Conservation (phyloP, 768 basidiomycete species). For the Tricholoma sp. region DNA sequence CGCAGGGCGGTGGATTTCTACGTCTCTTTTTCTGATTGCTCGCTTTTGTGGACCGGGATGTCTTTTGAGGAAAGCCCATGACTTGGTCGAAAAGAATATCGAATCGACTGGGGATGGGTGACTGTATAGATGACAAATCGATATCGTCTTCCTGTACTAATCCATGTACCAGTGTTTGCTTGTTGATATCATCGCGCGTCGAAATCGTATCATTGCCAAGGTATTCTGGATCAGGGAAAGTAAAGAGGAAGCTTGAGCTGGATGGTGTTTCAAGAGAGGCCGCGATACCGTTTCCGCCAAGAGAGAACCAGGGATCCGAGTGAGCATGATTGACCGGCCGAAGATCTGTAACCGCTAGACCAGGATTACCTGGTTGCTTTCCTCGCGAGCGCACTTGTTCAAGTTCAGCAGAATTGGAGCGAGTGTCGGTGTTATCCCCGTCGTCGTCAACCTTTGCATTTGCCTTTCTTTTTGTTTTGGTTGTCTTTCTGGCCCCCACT, state of each 20-base stretch:
- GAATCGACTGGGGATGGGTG: not conserved
- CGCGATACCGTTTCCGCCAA: not conserved
- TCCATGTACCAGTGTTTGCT: not conserved
- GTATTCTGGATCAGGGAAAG: conserved; percentile 14
- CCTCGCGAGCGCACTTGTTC: not conserved
- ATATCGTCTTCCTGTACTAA: not conserved
- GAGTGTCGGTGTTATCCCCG: not conserved
- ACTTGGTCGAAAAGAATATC: conserved; percentile 8
- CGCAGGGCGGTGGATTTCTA: not conserved
- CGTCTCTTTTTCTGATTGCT: not conserved
- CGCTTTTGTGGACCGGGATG: not conserved
- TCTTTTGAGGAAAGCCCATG: not conserved
- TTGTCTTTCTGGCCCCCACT: conserved; percentile 27
- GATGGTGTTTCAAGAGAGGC: not conserved
- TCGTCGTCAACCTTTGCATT: conserved; percentile 2
- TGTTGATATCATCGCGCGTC: not conserved
- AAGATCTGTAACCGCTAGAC: not conserved
- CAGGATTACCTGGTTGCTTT: not conserved
- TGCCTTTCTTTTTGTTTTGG: conserved; percentile 20
- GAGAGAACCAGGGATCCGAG: conserved; percentile 4
- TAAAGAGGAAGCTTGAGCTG: conserved; percentile 14
- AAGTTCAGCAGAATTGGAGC: not conserved
- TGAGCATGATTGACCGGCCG: not conserved
- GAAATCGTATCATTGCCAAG: not conserved
- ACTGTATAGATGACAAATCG: not conserved